Base-by-base conservation (phyloP, 2,329 filamentous ascomycete species). In the Leptographium galeiforme region DNA sequence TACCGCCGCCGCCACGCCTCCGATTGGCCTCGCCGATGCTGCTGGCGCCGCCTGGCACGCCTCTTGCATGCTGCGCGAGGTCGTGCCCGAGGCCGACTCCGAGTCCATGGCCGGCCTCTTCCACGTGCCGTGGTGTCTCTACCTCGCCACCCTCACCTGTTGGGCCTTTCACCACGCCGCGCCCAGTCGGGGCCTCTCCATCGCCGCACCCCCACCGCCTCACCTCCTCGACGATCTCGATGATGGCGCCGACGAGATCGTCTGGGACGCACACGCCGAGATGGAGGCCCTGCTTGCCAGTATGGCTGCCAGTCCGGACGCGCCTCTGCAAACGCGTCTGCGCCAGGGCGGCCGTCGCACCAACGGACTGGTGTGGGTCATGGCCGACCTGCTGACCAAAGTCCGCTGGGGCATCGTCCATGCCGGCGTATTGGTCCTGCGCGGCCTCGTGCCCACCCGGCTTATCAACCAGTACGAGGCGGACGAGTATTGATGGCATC, bases 391-490 rank as follows among this genome's bases (percentile, higher is more conserved):
- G 16, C 33, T 58, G 32, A 55, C 43, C 13, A 58, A 57, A 14
- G 55, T 58, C 2, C 54, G 57, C 30, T 58, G 57, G 57, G 56
- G 57, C 4, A 57, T 58, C 47, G 55, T 58, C 12, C 57, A 57
- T 14, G 43, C 55, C 0, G 57, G 57, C 16, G 57, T 58, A 2
- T 14, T 57, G 3, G 57, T 58, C 6, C 33, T 58, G 38, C 48
- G 57, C 0, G 57, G 56, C 0, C 44, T 58, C 16, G 57, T 58
- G 16, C 57, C 57, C 0, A 41, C 46, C 2, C 52, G 57, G 10
- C 33, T 58, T 14, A 54, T 57, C 13, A 58, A 55, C 30, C 57
- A 57, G 48, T 58, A 58, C 43, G 57, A 58, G 36, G 18, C 41
- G 2, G 45, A 55, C 1, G 33, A 49, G 39, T 25, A 25, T 25